phyloP scores from a whole-genome alignment of 495 filamentous ascomycete species.

The Glutinoglossum americanum region DNA sequence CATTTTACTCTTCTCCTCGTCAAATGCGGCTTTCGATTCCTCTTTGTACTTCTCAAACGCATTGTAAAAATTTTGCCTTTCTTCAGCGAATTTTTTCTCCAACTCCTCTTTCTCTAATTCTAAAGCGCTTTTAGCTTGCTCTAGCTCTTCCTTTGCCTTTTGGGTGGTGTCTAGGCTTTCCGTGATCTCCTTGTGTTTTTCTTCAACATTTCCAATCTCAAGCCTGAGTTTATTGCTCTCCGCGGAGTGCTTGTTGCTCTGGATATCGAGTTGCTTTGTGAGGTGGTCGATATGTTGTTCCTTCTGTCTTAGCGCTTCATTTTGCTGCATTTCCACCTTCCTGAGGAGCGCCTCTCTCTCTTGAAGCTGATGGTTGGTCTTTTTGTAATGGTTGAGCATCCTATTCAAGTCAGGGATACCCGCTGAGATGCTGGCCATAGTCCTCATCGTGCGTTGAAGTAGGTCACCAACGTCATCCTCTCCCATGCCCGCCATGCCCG shows the following conservation, averaged over 20 bases:
- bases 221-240: slow-evolving; percentile 12
- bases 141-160: slow-evolving; percentile 8
- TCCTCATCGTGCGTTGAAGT: slow-evolving; percentile 3
- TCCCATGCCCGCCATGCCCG: not conserved
- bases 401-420: slow-evolving; percentile 14
- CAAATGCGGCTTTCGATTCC: not conserved
- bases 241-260: slow-evolving; percentile 9
- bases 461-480: slow-evolving; percentile 2
- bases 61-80: slow-evolving; percentile 32
- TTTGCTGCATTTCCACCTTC: slow-evolving; percentile 9
- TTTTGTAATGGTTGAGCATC: slow-evolving; percentile 11
- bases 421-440: slow-evolving; percentile 8
- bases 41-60: slow-evolving; percentile 28
- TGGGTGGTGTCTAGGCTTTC: not conserved
- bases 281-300: slow-evolving; percentile 11
- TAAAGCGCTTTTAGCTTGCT: slow-evolving; percentile 18
- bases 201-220: slow-evolving; percentile 15
- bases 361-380: slow-evolving; percentile 13
- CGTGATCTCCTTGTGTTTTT: slow-evolving; percentile 12
- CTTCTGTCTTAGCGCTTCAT: slow-evolving; percentile 11
- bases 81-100: slow-evolving; percentile 33
- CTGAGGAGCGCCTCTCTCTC: slow-evolving; percentile 12
- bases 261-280: slow-evolving; percentile 8
- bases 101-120: slow-evolving; percentile 18
- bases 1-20: slow-evolving; percentile 24